Percentiles rank a stretch among this genome's conserved stretches.
These are phyloP conservation scores for Epithemia pelagica DNA, from an alignment of 108 stramenopile genomes.

Conservation along the genomic window DNA sequence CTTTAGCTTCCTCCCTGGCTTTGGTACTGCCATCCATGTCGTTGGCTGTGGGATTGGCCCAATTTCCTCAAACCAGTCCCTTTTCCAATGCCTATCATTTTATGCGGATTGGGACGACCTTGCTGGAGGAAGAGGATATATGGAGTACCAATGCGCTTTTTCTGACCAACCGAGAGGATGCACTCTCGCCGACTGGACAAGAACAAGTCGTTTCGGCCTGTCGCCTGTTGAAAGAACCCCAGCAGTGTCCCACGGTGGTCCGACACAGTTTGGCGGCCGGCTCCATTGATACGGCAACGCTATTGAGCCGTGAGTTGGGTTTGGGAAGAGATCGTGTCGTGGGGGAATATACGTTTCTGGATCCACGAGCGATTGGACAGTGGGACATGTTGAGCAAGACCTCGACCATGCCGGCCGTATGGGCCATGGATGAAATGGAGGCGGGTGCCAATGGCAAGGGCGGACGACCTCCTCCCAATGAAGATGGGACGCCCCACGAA, in stretches of 20 bases:
- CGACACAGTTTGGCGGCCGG: constrained; percentile 61
- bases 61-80: constrained; percentile 41
- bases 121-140: constrained; percentile 66
- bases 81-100: constrained; percentile 66
- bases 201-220: constrained; percentile 46
- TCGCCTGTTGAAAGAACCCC: constrained; percentile 13
- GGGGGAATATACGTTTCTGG: constrained; percentile 78
- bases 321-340: constrained; percentile 69
- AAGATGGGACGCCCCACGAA: constrained; percentile 79
- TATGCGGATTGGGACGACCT: constrained; percentile 44
- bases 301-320: constrained; percentile 47
- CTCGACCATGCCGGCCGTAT: constrained; percentile 49
- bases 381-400: constrained; percentile 55
- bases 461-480: constrained; percentile 62
- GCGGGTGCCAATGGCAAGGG: constrained; percentile 48
- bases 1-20: not conserved
- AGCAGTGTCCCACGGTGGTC: constrained; percentile 41
- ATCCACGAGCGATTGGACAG: constrained; percentile 64
- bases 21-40: not conserved
- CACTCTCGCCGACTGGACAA: constrained; percentile 40
- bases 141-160: constrained; percentile 74
- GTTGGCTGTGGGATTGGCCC: constrained; percentile 11
- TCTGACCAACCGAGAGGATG: constrained; percentile 73
- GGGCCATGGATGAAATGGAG: constrained; percentile 64
- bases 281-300: constrained; percentile 51